Evolutionary conservation across 805 yeast species (phyloP).

Genomic region (Ogataea pini): DNA sequence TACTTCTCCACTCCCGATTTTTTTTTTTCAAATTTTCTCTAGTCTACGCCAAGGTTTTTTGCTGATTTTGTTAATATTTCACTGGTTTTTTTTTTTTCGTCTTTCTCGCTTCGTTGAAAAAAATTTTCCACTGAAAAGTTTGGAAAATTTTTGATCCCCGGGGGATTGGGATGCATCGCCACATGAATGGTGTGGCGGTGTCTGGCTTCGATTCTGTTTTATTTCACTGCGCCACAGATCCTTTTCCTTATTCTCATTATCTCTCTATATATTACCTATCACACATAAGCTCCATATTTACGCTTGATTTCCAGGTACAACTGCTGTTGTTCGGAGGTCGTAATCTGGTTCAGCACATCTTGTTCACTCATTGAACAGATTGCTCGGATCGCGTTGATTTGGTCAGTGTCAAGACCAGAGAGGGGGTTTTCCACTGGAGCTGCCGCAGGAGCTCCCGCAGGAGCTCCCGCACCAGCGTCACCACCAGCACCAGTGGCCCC

Average conservation of each 20-base stretch:
- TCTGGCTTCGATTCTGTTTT: too few species aligned
- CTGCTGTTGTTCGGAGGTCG: constrained; percentile 23
- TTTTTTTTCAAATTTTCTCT: constrained; percentile 6
- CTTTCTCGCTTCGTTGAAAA: constrained; percentile 8
- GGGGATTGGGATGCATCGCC: not conserved
- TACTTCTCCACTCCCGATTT: constrained; percentile 3
- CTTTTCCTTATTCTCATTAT: not conserved
- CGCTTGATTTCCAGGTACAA: constrained; percentile 28
- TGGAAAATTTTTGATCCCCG: constrained; percentile 2
- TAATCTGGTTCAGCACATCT: constrained; percentile 21
- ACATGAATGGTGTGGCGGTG: not conserved
- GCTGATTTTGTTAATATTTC: constrained; percentile 14
- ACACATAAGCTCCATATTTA: constrained; percentile 16
- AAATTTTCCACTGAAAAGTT: constrained; percentile 13
- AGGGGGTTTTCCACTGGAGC: constrained; percentile 11
- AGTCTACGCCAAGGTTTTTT: not conserved
- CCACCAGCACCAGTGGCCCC: too few species aligned
- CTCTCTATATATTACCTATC: not conserved
- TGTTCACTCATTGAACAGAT: constrained; percentile 28
- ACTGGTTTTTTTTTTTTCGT: constrained; percentile 15
- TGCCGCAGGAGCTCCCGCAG: too few species aligned
- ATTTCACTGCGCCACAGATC: too few species aligned
- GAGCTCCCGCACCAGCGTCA: too few species aligned
- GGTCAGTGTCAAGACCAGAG: constrained; percentile 19
- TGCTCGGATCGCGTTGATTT: constrained; percentile 23